Evolutionary conservation across 495 filamentous ascomycete genomes (phyloP), one percentile per base, ranked within the genome.

Genomic region (Achaetomiella virescens): DNA sequence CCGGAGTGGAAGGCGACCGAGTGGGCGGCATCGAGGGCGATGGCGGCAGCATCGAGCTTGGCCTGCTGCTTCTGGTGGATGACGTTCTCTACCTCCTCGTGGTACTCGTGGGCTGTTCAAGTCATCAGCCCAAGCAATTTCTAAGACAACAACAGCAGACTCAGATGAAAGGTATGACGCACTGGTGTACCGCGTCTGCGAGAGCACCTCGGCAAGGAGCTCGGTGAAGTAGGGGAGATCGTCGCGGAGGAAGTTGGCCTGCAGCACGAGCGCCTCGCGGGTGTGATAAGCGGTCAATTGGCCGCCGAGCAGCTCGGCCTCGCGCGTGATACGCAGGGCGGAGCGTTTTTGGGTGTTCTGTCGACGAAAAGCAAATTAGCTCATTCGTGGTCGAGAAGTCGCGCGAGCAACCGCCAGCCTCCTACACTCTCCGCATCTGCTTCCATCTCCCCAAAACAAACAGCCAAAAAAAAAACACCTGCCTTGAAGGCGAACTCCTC

Each of bases 181-280:
- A 95, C 90, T 79, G 54, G 81, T 81, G 67, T 87, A 99, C 71
- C 87, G 90, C 52, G 95, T 92, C 72, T 88, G 77, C 52, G 85
- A 83, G 59, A 93, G 78, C 68, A 97, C 88, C 76, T 99, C 93
- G 52, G 84, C 90, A 62, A 99, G 81, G 60, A 97, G 78, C 79
- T 99, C 93, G 68, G 90, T 82, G 74, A 96, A 99, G 83, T 97
- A 99, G 59, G 93, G 91, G 57, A 99, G 84, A 62, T 99, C 90
- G 66, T 91, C 84, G 68, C 90, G 81, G 54, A 99, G 81, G 81
- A 97, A 97, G 72, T 89, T 96, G 68, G 93, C 87, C 70, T 88
- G 83, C 63, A 97, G 75, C 61, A 97, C 83, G 55, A 99, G 73
- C 63, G 91, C 91, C 76, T 99, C 93, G 66, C 91, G 84, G 61